Percentiles rank a stretch among this genome's conserved stretches.
Conservation (phyloP, 129 eudicot species). For the Deinandra increscens region DNA sequence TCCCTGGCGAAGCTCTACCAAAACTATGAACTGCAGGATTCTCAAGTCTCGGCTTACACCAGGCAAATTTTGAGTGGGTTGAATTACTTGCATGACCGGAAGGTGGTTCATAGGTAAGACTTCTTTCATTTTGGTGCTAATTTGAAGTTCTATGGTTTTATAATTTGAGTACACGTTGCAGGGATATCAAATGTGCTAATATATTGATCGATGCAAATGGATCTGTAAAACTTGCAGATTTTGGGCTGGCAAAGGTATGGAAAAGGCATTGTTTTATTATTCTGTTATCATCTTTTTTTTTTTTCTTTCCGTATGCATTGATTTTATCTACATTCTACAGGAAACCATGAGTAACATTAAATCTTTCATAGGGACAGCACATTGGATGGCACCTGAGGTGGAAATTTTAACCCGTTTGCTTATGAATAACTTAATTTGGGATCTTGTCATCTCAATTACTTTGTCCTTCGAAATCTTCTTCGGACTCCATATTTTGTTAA, state of each 20-base stretch:
- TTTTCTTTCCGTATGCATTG: neutral
- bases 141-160: neutral
- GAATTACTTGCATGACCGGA: constrained; percentile 65
- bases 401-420: neutral
- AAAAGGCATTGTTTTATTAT: neutral
- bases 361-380: constrained; percentile 91
- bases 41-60: constrained; percentile 77
- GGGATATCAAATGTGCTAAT: constrained; percentile 97
- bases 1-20: constrained; percentile 68
- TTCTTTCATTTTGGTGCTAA: neutral
- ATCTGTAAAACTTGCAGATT: constrained; percentile 93
- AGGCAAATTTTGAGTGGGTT: constrained; percentile 81
- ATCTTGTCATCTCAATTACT: neutral
- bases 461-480: too few relatives aligned
- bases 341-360: constrained; percentile 69
- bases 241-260: constrained; percentile 90
- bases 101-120: constrained; percentile 79
- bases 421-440: neutral
- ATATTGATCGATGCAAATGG: constrained; percentile 78
- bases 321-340: constrained; percentile 32
- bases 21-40: constrained; percentile 62
- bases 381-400: constrained; percentile 99
- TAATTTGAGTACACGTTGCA: constrained; percentile 22
- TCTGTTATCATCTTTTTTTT: neutral
- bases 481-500: too few relatives aligned